A percentile compares a stretch with the other conserved stretches of the same genome.
Evolutionary conservation across 2,329 filamentous ascomycete genomes (phyloP).

Genomic region (Fusarium nelsonii): DNA sequence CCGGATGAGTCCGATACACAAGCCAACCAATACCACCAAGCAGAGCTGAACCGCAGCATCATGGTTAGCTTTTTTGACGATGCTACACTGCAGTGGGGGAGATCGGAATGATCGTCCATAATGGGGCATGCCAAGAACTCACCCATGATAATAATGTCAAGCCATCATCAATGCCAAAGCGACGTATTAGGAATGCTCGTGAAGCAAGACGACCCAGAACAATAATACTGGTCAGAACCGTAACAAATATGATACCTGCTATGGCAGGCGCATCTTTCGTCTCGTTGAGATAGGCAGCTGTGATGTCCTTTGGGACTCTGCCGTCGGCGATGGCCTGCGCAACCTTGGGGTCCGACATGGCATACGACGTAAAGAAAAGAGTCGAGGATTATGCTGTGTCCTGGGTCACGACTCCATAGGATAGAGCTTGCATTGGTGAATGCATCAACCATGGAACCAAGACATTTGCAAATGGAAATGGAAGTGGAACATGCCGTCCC

Average conservation of each 20-base stretch:
- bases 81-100: not conserved
- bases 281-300: constrained; percentile 53
- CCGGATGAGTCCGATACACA: constrained; percentile 60
- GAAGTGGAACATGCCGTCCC: constrained; percentile 7
- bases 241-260: constrained; percentile 56
- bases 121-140: constrained; percentile 31
- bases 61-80: constrained; percentile 20
- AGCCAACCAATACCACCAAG: constrained; percentile 58
- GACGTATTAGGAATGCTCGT: constrained; percentile 53
- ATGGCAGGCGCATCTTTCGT: constrained; percentile 55
- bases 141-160: constrained; percentile 55
- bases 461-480: not conserved
- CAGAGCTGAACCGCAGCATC: constrained; percentile 44
- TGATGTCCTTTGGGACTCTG: constrained; percentile 52
- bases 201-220: constrained; percentile 53
- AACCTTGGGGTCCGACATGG: constrained; percentile 47
- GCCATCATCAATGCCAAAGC: constrained; percentile 56
- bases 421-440: not conserved
- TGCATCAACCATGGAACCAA: not conserved
- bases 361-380: constrained; percentile 3
- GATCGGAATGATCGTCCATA: constrained; percentile 11
- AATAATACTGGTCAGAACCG: constrained; percentile 51
- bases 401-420: constrained; percentile 16
- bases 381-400: not conserved
- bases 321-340: constrained; percentile 53